Percentiles rank a stretch among this genome's conserved stretches.
phyloP scores from a whole-genome alignment of 2,329 filamentous ascomycete genomes.

The Colletotrichum sp. region DNA sequence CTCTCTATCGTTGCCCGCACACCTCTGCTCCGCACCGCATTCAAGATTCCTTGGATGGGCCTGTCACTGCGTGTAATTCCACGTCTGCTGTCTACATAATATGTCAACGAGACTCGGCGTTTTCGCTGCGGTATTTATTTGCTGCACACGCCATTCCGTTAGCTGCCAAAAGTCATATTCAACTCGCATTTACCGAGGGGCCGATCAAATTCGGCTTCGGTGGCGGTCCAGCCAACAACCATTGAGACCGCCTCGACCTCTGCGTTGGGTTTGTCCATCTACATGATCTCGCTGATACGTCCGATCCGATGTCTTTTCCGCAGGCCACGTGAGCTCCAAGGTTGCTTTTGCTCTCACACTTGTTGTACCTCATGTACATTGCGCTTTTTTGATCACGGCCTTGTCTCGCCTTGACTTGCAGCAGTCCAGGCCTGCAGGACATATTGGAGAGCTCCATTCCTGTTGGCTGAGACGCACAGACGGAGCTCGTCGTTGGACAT shows the following conservation, averaged over 20 bases:
- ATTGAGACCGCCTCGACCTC: not conserved
- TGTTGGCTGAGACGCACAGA: slow-evolving; percentile 21
- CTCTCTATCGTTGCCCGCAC: slow-evolving; percentile 4
- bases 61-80: not conserved
- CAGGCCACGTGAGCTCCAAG: slow-evolving; percentile 14
- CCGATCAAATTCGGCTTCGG: slow-evolving; percentile 6
- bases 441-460: slow-evolving; percentile 17
- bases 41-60: not conserved
- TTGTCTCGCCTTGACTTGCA: slow-evolving; percentile 16
- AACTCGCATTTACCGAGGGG: not conserved
- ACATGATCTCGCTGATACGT: slow-evolving; percentile 13
- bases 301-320: slow-evolving; percentile 9
- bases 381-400: slow-evolving; percentile 2
- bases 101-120: not conserved
- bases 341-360: not conserved
- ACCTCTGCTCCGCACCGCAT: not conserved
- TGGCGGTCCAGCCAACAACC: slow-evolving; percentile 3
- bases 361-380: not conserved
- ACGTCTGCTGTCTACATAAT: not conserved
- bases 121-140: slow-evolving; percentile 12
- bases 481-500: slow-evolving; percentile 14
- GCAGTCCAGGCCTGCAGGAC: slow-evolving; percentile 7
- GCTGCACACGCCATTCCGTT: not conserved
- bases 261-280: slow-evolving; percentile 10
- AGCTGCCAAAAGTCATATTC: not conserved